phyloP scores from a whole-genome alignment of 2,329 filamentous ascomycete species.

The Aspergillus fijiensis region DNA sequence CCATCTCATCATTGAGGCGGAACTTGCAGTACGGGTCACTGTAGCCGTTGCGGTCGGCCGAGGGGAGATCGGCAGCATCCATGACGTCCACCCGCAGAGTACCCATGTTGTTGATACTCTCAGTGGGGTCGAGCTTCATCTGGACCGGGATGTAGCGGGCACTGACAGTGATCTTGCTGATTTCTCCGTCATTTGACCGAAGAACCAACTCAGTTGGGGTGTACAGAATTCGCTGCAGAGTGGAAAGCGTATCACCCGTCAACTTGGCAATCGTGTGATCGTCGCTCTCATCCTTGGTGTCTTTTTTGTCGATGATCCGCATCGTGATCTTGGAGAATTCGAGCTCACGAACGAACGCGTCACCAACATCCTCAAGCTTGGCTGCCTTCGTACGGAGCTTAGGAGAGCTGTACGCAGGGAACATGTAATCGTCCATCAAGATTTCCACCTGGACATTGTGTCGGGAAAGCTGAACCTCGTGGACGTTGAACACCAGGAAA shows the following conservation, averaged over 20 bases:
- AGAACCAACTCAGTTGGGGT: constrained; percentile 81
- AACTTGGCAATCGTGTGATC: constrained; percentile 79
- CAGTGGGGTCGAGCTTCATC: constrained; percentile 90
- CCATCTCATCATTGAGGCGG: constrained; percentile 79
- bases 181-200: constrained; percentile 71
- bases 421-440: constrained; percentile 90
- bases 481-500: constrained; percentile 88
- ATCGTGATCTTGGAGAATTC: constrained; percentile 93
- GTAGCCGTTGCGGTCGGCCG: constrained; percentile 93
- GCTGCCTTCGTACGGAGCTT: constrained; percentile 67
- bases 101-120: constrained; percentile 99
- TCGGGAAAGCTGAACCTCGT: constrained; percentile 81
- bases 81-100: constrained; percentile 90
- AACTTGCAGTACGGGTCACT: constrained; percentile 98
- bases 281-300: constrained; percentile 66
- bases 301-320: constrained; percentile 76
- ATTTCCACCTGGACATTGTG: constrained; percentile 78
- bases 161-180: constrained; percentile 82
- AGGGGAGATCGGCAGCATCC: constrained; percentile 81
- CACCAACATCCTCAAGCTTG: constrained; percentile 87
- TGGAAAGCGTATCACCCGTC: constrained; percentile 80
- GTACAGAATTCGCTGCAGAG: constrained; percentile 86
- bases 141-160: constrained; percentile 91
- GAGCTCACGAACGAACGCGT: constrained; percentile 94
- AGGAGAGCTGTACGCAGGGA: constrained; percentile 80